These are phyloP conservation scores for Penicillium sp. DNA, from an alignment of 2,329 filamentous ascomycete genomes.

Conservation along the genomic window DNA sequence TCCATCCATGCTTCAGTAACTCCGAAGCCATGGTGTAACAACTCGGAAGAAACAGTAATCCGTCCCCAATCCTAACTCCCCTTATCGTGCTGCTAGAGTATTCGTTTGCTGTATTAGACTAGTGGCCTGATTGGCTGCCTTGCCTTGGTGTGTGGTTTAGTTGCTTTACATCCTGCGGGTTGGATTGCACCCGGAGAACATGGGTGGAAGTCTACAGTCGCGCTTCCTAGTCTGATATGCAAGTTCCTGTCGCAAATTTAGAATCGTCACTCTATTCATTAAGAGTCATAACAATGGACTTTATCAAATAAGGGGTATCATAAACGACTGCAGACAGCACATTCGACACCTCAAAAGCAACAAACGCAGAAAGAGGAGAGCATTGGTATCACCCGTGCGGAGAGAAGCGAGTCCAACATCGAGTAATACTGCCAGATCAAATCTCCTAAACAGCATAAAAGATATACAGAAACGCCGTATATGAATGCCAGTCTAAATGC, in stretches of 20 bases:
- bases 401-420: neutral
- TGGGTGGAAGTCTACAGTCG: neutral
- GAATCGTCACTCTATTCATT: neutral
- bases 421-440: neutral
- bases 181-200: neutral
- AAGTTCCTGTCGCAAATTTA: neutral
- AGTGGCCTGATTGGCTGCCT: conserved; percentile 5
- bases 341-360: neutral
- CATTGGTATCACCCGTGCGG: neutral
- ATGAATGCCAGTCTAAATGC: conserved; percentile 1
- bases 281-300: neutral
- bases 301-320: neutral
- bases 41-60: neutral
- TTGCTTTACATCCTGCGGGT: neutral
- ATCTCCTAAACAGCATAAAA: neutral
- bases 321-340: neutral
- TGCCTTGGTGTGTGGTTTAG: neutral
- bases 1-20: neutral
- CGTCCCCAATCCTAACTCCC: too few species aligned
- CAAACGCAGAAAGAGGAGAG: neutral
- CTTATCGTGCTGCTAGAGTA: neutral
- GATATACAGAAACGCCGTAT: neutral
- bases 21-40: conserved; percentile 3
- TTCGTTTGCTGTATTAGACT: neutral
- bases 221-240: neutral